Base-by-base conservation (phyloP, 805 yeast species). In the Diddensiella transvaalensis region DNA sequence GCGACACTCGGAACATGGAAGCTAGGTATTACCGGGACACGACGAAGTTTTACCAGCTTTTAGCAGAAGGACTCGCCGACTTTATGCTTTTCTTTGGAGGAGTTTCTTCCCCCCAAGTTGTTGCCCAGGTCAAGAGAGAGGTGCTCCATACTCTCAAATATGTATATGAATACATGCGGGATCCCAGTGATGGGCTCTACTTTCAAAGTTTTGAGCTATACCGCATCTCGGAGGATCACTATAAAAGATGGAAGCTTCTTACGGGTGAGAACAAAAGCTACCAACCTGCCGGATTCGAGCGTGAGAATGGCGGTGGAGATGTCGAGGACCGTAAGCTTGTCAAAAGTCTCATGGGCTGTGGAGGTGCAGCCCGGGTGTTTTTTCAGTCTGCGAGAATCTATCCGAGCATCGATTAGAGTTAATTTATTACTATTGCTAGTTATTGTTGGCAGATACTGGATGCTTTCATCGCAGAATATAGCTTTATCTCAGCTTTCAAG, bases 11-110 rank as follows among this genome's bases (percentile, higher is more conserved):
- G 24, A 75, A 72, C 44, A 63, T 68, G 59, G 72, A 69, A 8
- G 73, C 74, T 56, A 68, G 88, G 46, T 81, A 75, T 65, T 82
- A 85, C 79, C 73, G 83, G 55, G 87, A 82, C 57, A 68, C 78
- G 11, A 73, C 83, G 0, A 79, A 77, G 65, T 83, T 82, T 61
- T 73, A 78, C 47, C 88, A 82, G 61, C 69, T 83, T 54, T 66
- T 83, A 43, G 70, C 81, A 37, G 87, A 81, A 61, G 88, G 88
- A 0, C 67, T 82, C 42, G 84, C 85, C 3, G 87, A 83, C 61
- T 83, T 79, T 62, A 60, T 79, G 57, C 61, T 79, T 55, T 73
- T 71, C 37, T 70, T 79, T 44, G 81, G 77, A 19, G 56, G 63
- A 19, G 57, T 58, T 6, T 69, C 71, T 2, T 68, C 67, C 49